Base-by-base conservation (phyloP, 805 yeast species). In the Ogataea methanolica region DNA sequence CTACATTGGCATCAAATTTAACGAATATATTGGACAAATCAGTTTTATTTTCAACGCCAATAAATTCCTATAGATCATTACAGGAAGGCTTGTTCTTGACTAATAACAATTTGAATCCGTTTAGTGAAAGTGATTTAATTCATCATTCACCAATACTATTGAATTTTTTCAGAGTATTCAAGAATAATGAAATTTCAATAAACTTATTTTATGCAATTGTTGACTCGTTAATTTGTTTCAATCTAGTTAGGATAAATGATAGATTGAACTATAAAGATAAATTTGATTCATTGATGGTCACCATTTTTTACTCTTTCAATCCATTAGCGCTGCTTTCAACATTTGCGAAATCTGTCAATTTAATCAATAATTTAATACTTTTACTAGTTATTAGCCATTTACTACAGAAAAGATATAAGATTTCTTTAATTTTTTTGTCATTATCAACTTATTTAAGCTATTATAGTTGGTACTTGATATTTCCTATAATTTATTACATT, bases 91-190 rank as follows among this genome's bases (percentile, higher is more conserved):
- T 86, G 11, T 87, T 76, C 55, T 73, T 87, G 43, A 66, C 79
- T 46, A 62, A 71, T 3, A 76, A 82, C 56, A 74, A 73, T 19
- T 70, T 85, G 43, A 74, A 82, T 41, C 80, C 89, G 8, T 92
- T 89, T 59, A 51, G 53, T 16, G 80, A 80, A 51, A 97, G 97
- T 9, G 95, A 95, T 22, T 81, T 90, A 16, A 84, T 85, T 34
- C 92, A 89, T 65, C 96, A 89, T 56, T 82, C 96, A 3, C 96
- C 97, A 4, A 61, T 90, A 17, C 58, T 92, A 21, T 74, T 88
- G 34, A 67, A 73, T 2, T 49, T 80, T 1, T 72, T 84, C 60
- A 69, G 74, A 11, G 42, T 68, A 6, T 40, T 79, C 17, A 53
- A 69, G 16, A 39, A 52, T 54, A 42, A 58, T 52, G 51, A 57